Conservation (phyloP, 2,329 filamentous ascomycete genomes). For the Neospermospora avenae region DNA sequence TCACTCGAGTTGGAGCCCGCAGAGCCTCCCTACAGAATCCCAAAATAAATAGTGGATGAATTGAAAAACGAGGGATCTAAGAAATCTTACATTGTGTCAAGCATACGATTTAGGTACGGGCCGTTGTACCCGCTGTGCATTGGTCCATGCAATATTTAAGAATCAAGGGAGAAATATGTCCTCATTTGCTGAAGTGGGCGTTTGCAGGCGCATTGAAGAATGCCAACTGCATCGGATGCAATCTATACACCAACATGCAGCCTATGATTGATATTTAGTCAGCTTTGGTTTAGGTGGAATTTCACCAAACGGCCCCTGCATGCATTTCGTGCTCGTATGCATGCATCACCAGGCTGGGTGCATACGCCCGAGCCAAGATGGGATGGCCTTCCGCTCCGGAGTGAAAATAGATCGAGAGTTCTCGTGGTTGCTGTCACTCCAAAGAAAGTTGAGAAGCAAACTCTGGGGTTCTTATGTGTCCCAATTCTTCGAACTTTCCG, state of each 20-base stretch:
- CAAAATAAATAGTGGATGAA: background rate
- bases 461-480: background rate
- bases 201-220: slow-evolving; percentile 2
- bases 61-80: background rate
- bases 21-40: slow-evolving; percentile 16
- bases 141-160: slow-evolving; percentile 12
- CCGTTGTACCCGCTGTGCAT: slow-evolving; percentile 24
- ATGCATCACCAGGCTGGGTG: slow-evolving; percentile 10
- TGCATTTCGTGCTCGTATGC: slow-evolving; percentile 9
- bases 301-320: slow-evolving; percentile 12
- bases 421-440: background rate
- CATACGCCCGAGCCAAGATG: background rate
- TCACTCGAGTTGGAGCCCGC: slow-evolving; percentile 5
- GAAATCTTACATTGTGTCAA: slow-evolving; percentile 11
- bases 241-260: slow-evolving; percentile 1
- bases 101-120: slow-evolving; percentile 14
- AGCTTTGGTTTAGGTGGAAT: background rate
- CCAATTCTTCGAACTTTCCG: background rate
- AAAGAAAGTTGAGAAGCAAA: background rate
- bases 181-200: background rate
- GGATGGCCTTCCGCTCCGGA: background rate
- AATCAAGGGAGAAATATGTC: slow-evolving; percentile 8
- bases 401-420: background rate
- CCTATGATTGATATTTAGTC: slow-evolving; percentile 1
- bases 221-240: slow-evolving; percentile 8